Conservation (phyloP, 169 alveolate genomes). For the Plasmodium coatneyi region DNA sequence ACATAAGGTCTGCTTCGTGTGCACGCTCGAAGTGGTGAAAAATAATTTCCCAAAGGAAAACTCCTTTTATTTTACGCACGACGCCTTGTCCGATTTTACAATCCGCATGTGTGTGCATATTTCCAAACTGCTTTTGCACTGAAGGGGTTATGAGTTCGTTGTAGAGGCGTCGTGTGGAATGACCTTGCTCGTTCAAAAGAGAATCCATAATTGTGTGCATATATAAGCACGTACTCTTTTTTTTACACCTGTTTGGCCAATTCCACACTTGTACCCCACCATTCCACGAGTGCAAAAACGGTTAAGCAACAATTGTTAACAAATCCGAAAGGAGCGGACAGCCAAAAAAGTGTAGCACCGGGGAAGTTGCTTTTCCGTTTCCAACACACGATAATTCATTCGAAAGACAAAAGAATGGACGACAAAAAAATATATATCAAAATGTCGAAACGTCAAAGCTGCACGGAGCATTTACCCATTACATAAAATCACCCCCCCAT, state of each 20-base stretch:
- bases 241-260: neutral
- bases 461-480: neutral
- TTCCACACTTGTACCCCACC: neutral
- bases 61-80: neutral
- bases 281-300: neutral
- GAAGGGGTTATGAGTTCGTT: neutral
- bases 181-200: neutral
- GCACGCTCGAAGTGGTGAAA: neutral
- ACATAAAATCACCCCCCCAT: neutral
- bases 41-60: neutral
- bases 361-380: neutral
- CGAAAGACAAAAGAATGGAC: neutral
- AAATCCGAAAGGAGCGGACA: neutral
- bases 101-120: neutral
- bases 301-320: neutral
- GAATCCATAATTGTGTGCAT: neutral
- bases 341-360: neutral
- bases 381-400: neutral
- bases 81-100: neutral
- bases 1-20: neutral
- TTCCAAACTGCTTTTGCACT: neutral
- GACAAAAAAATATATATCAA: neutral
- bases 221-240: neutral
- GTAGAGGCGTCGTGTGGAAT: neutral
- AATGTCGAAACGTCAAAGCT: neutral